Conservation (phyloP, 805 yeast genomes). For the Myxozyma geophila region DNA sequence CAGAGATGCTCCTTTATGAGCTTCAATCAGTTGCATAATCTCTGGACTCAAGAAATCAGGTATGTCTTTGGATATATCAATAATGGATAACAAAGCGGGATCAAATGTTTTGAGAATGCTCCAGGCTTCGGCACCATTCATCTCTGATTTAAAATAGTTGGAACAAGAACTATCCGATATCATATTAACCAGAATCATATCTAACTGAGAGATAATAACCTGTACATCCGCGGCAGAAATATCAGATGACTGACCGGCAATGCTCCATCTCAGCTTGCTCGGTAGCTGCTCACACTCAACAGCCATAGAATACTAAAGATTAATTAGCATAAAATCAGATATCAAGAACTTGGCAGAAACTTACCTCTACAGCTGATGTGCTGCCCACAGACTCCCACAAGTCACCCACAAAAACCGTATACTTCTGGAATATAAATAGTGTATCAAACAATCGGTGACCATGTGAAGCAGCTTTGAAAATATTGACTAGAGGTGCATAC, state of each 20-base stretch:
- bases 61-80: not conserved
- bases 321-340: not conserved
- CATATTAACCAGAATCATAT: constrained; percentile 14
- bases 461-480: constrained; percentile 4
- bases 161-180: not conserved
- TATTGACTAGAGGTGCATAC: constrained; percentile 12
- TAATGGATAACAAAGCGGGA: not conserved
- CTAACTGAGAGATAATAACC: constrained; percentile 19
- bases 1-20: not conserved
- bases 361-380: constrained; percentile 29
- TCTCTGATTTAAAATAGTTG: not conserved
- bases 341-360: not conserved
- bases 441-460: constrained; percentile 36
- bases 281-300: constrained; percentile 27
- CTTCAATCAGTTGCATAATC: not conserved
- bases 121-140: not conserved
- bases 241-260: constrained; percentile 14
- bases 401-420: not conserved
- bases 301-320: constrained; percentile 29
- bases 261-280: constrained; percentile 24
- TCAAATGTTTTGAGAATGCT: not conserved
- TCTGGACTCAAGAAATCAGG: not conserved
- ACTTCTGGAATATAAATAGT: constrained; percentile 34
- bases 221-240: not conserved
- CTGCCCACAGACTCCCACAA: constrained; percentile 28